Evolutionary conservation across 371 early-diverging fungal genomes (phyloP).

Genomic region (Paramicrosporidium saccamoebae): DNA sequence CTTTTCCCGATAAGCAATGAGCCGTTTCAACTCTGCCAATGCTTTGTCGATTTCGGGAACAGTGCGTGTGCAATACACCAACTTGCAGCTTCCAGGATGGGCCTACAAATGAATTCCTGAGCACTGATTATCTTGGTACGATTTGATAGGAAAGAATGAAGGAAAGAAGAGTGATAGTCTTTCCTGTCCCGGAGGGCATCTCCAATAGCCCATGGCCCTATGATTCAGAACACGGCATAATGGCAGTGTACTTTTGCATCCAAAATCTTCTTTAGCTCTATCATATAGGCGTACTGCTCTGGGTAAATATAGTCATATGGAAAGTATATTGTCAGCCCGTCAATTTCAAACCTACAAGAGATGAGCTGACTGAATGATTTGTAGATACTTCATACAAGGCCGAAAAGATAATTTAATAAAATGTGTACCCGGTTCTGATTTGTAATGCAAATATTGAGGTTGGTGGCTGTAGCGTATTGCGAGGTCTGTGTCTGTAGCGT

Average conservation of each 20-base stretch:
- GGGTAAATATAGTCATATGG: slow-evolving; percentile 98
- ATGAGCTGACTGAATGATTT: too few relatives aligned
- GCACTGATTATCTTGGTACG: slow-evolving; percentile 7
- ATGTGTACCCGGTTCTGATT: too few relatives aligned
- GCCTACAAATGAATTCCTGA: slow-evolving; percentile 8
- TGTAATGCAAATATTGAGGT: too few relatives aligned
- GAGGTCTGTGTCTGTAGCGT: too few relatives aligned
- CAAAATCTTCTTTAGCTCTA: slow-evolving; percentile 62
- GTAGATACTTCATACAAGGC: too few relatives aligned
- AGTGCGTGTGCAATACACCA: slow-evolving; percentile 94
- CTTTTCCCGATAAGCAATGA: slow-evolving; percentile 42
- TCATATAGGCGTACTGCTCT: slow-evolving; percentile 96
- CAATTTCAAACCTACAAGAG: slow-evolving; percentile 58
- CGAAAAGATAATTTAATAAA: too few relatives aligned
- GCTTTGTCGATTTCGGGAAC: slow-evolving; percentile 98
- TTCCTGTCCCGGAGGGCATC: slow-evolving; percentile 99
- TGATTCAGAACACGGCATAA: not conserved
- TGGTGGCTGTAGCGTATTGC: too few relatives aligned
- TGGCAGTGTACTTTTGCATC: slow-evolving; percentile 34
- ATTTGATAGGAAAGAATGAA: slow-evolving; percentile 88
- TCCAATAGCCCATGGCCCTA: slow-evolving; percentile 87
- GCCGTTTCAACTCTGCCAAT: slow-evolving; percentile 65
- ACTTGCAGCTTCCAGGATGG: slow-evolving; percentile 57
- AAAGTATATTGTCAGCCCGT: slow-evolving; percentile 78
- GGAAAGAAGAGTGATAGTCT: slow-evolving; percentile 86